A percentile compares a stretch with the other conserved stretches of the same genome.
Conservation (phyloP, 2,329 filamentous ascomycete species). For the Westerdykella aurantiaca region DNA sequence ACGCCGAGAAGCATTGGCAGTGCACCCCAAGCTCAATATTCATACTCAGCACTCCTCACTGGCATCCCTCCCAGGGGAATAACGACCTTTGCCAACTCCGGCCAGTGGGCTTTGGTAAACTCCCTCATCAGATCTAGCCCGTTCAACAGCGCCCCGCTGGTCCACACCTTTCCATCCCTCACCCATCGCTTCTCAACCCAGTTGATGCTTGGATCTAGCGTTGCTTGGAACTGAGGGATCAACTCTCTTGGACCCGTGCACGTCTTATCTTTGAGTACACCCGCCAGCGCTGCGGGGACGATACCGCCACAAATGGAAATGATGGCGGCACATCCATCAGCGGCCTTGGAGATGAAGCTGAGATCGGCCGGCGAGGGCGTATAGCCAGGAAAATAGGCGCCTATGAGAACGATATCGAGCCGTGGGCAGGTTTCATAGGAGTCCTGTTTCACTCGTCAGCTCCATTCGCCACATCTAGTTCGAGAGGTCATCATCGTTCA, state of each 20-base stretch:
- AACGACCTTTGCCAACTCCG: constrained; percentile 5
- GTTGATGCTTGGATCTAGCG: constrained; percentile 20
- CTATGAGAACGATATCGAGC: constrained; percentile 41
- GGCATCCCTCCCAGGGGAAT: constrained; percentile 5
- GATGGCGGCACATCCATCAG: constrained; percentile 35
- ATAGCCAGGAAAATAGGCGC: constrained; percentile 31
- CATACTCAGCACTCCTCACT: constrained; percentile 7
- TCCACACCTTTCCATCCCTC: constrained; percentile 32
- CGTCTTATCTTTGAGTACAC: constrained; percentile 37
- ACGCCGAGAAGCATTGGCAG: background rate
- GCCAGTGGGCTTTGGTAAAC: constrained; percentile 22
- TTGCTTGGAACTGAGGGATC: constrained; percentile 8
- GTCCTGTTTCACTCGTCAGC: constrained; percentile 21
- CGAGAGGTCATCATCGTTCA: background rate
- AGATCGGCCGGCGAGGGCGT: constrained; percentile 30
- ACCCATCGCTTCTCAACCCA: constrained; percentile 36
- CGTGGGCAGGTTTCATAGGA: constrained; percentile 38
- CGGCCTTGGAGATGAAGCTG: constrained; percentile 35
- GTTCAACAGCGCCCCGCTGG: constrained; percentile 29
- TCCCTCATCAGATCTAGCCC: constrained; percentile 29
- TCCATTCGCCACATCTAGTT: background rate
- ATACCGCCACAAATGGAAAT: constrained; percentile 40
- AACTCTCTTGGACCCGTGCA: constrained; percentile 34
- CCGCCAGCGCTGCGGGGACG: constrained; percentile 27
- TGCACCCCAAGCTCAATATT: too few species aligned